phyloP scores from a whole-genome alignment of 768 basidiomycete genomes.

The Auricularia cornea region DNA sequence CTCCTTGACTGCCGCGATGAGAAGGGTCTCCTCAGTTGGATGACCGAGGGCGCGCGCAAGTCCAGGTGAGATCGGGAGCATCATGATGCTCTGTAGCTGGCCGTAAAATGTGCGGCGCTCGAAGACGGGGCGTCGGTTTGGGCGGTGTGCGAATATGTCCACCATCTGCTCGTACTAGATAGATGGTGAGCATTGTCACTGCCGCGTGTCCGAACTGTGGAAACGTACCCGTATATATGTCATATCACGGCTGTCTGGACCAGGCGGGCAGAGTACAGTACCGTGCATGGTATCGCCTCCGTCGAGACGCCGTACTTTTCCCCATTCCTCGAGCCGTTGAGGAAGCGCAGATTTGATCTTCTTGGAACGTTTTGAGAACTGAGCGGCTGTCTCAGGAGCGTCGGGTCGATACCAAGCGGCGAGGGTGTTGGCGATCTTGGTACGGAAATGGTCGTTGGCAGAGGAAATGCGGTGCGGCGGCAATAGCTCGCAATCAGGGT shows the following conservation, averaged over 20 bases:
- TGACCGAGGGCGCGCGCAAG: neutral
- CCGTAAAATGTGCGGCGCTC: neutral
- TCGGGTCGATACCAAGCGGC: neutral
- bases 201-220: neutral
- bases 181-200: neutral
- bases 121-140: neutral
- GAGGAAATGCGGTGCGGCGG: neutral
- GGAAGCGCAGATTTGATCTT: neutral
- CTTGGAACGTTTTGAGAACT: no score
- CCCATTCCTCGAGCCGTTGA: slow-evolving; percentile 9
- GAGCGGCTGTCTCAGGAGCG: no score
- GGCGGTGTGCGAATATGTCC: neutral
- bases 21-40: neutral
- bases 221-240: neutral
- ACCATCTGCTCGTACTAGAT: neutral
- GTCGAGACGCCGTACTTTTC: slow-evolving; percentile 17
- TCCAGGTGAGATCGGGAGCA: neutral
- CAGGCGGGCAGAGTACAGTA: neutral
- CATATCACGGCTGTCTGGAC: neutral
- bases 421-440: neutral
- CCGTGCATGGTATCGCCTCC: slow-evolving; percentile 19
- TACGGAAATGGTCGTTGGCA: neutral
- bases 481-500: neutral
- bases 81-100: neutral
- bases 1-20: neutral